Base-by-base conservation (phyloP, 306 rosid species). In the Calophaca sinica region DNA sequence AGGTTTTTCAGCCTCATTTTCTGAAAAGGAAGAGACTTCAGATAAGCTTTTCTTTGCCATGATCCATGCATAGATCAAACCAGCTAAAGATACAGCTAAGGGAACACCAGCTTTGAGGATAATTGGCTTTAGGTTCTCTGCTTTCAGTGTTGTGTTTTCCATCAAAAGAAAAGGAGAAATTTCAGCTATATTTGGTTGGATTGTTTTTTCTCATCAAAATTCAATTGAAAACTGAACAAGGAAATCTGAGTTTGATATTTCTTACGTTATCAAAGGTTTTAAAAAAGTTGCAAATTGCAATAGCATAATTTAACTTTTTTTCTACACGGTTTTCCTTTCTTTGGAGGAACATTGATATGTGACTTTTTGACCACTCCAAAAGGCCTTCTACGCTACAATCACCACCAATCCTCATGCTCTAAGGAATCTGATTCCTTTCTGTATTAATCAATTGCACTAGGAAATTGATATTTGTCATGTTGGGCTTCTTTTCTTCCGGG, bases 61-160 rank as follows among this genome's bases (percentile, higher is more conserved):
- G 73, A 87, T 76, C 86, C 74, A 84, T 28, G 85, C 88, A 80
- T 52, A 91, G 70, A 86, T 35, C 66, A 87, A 68, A 76, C 89
- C 94, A 72, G 89, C 96, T 44, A 87, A 29, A 33, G 94, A 86
- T 53, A 86, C 31, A 77, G 86, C 87, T 51, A 91, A 15, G 49
- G 98, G 88, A 84, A 94, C 83, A 44, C 88, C 96, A 65, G 80
- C 87, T 94, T 87, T 89, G 68, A 88, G 80, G 52, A 88, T 20
- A 46, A 82, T 45, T 61, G 89, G 88, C 81, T 75, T 83, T 11
- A 85, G 10, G 4, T 51, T 65, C 48, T 80, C 89, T 35, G 61
- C 68, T 51, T 83, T 89, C 35, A 87, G 74, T 9, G 80, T 7
- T 41, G 83, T 54, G 82, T 74, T 76, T 60, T 75, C 93, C 96